Conservation (phyloP, 345 rosid genomes). For the Orychophragmus violaceus region DNA sequence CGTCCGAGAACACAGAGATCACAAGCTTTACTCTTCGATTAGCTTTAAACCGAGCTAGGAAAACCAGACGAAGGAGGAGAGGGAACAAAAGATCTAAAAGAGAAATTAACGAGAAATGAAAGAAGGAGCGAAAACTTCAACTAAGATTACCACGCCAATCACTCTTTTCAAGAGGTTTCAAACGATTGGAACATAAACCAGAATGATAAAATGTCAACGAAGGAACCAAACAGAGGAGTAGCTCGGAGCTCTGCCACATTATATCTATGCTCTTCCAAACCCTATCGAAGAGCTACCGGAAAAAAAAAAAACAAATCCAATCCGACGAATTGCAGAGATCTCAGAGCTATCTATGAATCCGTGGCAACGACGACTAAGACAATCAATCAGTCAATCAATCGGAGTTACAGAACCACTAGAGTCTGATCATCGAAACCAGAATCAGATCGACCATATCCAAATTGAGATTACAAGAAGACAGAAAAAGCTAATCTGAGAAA, state of each 20-base stretch:
- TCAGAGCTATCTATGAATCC: not conserved
- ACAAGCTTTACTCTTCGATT: slow-evolving; percentile 3
- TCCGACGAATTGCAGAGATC: slow-evolving; percentile 13
- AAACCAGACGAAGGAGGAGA: slow-evolving; percentile 9
- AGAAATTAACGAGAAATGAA: not conserved
- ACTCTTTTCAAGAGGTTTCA: slow-evolving; percentile 79
- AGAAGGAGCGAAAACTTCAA: slow-evolving; percentile 34
- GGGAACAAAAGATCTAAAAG: not conserved
- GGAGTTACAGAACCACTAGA: not conserved
- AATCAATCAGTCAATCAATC: not conserved
- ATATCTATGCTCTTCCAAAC: slow-evolving; percentile 62
- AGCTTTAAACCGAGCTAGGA: not conserved
- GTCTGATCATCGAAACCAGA: not conserved
- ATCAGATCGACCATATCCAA: not conserved
- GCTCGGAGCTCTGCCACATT: slow-evolving; percentile 65
- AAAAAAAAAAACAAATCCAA: not conserved
- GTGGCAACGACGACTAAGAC: not conserved
- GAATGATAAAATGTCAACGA: slow-evolving; percentile 48
- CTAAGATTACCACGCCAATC: slow-evolving; percentile 99
- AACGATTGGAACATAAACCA: slow-evolving; percentile 73
- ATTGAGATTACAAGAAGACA: not conserved
- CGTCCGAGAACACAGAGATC: not conserved
- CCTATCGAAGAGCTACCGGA: slow-evolving; percentile 29
- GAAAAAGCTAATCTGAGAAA: not conserved
- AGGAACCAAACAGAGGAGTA: slow-evolving; percentile 41